Base-by-base conservation (phyloP, 2,329 filamentous ascomycete species). In the Neobulgaria alba region DNA sequence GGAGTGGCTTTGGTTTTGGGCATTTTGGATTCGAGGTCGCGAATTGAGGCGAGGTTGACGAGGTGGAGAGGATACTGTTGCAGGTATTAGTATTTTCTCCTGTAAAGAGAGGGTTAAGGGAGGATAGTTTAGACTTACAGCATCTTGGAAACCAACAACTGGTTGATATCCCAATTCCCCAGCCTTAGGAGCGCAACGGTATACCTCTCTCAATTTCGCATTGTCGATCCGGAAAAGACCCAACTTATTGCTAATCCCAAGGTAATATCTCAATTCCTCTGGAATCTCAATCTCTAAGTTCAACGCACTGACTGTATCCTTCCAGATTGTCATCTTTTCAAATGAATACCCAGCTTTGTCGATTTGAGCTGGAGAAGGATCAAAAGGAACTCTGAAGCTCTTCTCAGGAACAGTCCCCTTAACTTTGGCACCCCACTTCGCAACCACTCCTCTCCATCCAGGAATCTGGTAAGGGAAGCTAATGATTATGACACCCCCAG, bases 211-310 rank as follows among this genome's bases (percentile, higher is more conserved):
- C 38, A 73, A 62, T 32, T 66, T 66, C 1, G 57, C 61, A 10
- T 75, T 73, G 54, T 85, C 75, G 48, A 83, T 68, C 43, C 82
- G 72, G 63, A 89, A 87, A 18, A 90, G 59, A 5, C 71, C 75
- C 18, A 90, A 63, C 38, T 72, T 72, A 44, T 80, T 77, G 51
- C 72, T 75, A 32, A 82, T 72, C 7, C 82, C 82, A 4, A 88
- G 67, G 43, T 81, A 85, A 40, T 69, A 69, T 48, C 68, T 67
- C 41, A 88, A 63, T 60, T 85, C 79, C 1, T 62, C 61, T 3
- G 83, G 74, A 10, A 82, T 58, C 38, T 83, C 77, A 18, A 60
- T 60, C 29, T 64, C 66, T 64, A 82, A 63, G 54, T 80, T 76
- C 43, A 80, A 65, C 2, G 74, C 75, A 21, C 52, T 62, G 9